Base-by-base conservation (phyloP, 2,329 filamentous ascomycete genomes). In the Graphilbum fragrans region DNA sequence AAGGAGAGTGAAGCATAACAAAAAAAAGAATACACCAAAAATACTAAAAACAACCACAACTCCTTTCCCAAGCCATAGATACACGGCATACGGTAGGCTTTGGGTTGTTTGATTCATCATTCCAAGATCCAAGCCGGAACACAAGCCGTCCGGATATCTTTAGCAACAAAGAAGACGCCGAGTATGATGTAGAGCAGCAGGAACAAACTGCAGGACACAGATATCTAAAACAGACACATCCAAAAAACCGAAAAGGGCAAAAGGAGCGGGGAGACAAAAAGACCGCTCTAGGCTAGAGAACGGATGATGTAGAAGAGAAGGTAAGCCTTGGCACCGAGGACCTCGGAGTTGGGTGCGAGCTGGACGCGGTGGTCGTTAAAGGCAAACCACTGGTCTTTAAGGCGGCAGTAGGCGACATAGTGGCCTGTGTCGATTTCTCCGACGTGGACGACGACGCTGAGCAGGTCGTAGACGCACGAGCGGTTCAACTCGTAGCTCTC, bases 281-380 rank as follows among this genome's bases (percentile, higher is more conserved):
- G 7, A 7, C 23, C 23, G 23, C 5, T 14, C 29, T 31, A 31
- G 11, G 71, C 64, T 17, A 79, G 55, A 19, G 75, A 78, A 46
- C 77, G 68, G 45, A 82, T 76, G 41, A 82, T 79, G 52, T 96
- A 96, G 58, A 95, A 94, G 41, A 96, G 66, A 43, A 96, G 67
- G 59, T 95, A 96, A 1, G 90, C 87, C 58, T 94, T 81, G 14
- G 86, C 85, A 23, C 74, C 74, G 34, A 96, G 69, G 3, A 96
- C 90, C 45, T 95, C 86, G 5, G 82, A 83, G 55, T 92, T 82
- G 37, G 77, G 77, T 2, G 86, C 90, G 42, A 88, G 57, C 46
- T 88, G 85, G 20, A 96, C 90, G 57, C 86, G 87, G 58, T 92
- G 88, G 56, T 96, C 90, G 55, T 96, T 93, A 62, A 95, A 95